Evolutionary conservation across 176 grass and related monocot genomes (phyloP).

Genomic region (Chloris gayana): DNA sequence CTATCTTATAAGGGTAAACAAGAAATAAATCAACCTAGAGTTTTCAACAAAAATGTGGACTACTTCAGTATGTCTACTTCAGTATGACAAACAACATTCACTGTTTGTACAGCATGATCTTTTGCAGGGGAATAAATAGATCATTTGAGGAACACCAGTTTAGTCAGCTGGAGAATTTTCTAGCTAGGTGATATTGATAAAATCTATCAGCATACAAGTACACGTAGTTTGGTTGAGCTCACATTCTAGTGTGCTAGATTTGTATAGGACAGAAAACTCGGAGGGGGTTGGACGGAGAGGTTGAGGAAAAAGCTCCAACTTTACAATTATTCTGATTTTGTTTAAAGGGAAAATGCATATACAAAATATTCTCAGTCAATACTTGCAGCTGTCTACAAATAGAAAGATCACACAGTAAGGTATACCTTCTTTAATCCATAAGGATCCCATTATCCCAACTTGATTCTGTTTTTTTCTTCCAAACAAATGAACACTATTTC

Average conservation of each 20-base stretch:
- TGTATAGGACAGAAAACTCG: constrained; percentile 13
- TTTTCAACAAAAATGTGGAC: no score
- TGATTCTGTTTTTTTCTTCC: background rate
- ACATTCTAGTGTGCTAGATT: background rate
- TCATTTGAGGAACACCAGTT: no score
- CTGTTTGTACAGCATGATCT: no score
- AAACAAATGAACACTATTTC: constrained; percentile 15
- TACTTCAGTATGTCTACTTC: no score
- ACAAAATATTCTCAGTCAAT: background rate
- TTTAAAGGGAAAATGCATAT: background rate
- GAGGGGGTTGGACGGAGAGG: background rate
- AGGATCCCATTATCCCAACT: constrained; percentile 16
- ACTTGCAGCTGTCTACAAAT: background rate
- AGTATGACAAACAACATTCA: no score
- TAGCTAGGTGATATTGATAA: background rate
- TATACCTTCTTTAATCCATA: constrained; percentile 12
- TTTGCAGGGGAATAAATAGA: no score
- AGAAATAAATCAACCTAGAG: no score
- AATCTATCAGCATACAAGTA: constrained; percentile 19
- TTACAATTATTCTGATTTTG: background rate
- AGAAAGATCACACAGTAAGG: constrained; percentile 4
- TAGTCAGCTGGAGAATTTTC: no score
- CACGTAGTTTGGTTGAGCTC: background rate
- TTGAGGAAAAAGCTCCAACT: no score
- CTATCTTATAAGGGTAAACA: no score